Conservation (phyloP, 352 stramenopile genomes). For the Phytopythium delawarense region DNA sequence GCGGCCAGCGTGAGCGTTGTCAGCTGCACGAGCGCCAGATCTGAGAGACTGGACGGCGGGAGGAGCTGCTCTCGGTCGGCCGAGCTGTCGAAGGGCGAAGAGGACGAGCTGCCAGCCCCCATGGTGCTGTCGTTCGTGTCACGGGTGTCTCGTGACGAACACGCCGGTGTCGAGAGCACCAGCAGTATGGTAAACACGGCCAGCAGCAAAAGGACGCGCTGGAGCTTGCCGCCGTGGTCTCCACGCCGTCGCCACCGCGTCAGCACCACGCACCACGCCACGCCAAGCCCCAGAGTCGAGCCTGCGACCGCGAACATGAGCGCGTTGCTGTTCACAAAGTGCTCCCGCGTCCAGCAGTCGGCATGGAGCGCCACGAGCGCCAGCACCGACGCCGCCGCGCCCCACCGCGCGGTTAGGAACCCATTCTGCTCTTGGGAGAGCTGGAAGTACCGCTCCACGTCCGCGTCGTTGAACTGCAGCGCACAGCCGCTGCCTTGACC, state of each 20-base stretch:
- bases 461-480: constrained; percentile 37
- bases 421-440: constrained; percentile 54
- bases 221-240: constrained; percentile 4
- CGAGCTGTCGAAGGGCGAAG: background rate
- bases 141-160: constrained; percentile 21
- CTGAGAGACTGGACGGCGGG: constrained; percentile 11
- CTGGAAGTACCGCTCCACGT: constrained; percentile 54
- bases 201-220: constrained; percentile 26
- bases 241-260: background rate
- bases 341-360: constrained; percentile 23
- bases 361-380: constrained; percentile 36
- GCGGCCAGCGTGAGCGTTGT: constrained; percentile 42
- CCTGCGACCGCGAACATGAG: constrained; percentile 20
- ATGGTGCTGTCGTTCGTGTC: constrained; percentile 6
- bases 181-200: constrained; percentile 27
- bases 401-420: constrained; percentile 28
- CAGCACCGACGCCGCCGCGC: constrained; percentile 24
- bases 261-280: constrained; percentile 9
- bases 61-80: background rate
- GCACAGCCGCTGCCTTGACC: constrained; percentile 22
- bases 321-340: constrained; percentile 11
- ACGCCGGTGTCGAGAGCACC: constrained; percentile 18
- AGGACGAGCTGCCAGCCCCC: background rate
- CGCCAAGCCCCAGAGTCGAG: constrained; percentile 11
- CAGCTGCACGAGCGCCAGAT: constrained; percentile 49